Conservation (phyloP, 106 monocot genomes). For the Amphibolis antarctica region DNA sequence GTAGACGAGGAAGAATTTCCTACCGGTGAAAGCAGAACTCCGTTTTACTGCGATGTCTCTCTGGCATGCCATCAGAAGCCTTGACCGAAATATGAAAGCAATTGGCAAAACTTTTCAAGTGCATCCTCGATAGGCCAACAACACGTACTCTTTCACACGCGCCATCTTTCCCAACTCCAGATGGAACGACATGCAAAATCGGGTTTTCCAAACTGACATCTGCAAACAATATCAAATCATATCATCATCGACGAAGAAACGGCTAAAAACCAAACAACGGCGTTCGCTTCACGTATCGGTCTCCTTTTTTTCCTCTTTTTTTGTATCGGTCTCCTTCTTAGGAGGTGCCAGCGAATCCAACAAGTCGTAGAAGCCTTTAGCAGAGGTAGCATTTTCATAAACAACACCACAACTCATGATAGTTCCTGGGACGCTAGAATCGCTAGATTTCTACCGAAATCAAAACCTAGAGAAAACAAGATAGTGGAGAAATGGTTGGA, state of each 20-base stretch:
- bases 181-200: constrained; percentile 19
- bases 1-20: constrained; percentile 2
- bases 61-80: constrained; percentile 42
- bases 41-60: constrained; percentile 40
- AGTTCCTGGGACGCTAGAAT: neutral
- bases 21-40: constrained; percentile 75
- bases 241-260: neutral
- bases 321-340: too few relatives aligned
- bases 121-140: constrained; percentile 44
- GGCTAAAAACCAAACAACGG: neutral
- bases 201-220: constrained; percentile 51
- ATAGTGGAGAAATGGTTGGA: neutral
- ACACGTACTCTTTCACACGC: constrained; percentile 51
- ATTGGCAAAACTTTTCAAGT: constrained; percentile 52
- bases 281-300: too few relatives aligned
- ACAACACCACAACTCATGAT: too few relatives aligned
- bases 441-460: too few relatives aligned
- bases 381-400: too few relatives aligned
- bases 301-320: too few relatives aligned
- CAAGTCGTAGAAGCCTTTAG: too few relatives aligned
- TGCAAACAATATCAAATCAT: constrained; percentile 21
- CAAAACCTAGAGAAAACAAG: constrained; percentile 1
- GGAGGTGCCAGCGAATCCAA: too few relatives aligned
- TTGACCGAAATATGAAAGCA: constrained; percentile 33
- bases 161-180: constrained; percentile 11